phyloP scores from a whole-genome alignment of 2,329 filamentous ascomycete genomes.

The Sporothrix protearum region DNA sequence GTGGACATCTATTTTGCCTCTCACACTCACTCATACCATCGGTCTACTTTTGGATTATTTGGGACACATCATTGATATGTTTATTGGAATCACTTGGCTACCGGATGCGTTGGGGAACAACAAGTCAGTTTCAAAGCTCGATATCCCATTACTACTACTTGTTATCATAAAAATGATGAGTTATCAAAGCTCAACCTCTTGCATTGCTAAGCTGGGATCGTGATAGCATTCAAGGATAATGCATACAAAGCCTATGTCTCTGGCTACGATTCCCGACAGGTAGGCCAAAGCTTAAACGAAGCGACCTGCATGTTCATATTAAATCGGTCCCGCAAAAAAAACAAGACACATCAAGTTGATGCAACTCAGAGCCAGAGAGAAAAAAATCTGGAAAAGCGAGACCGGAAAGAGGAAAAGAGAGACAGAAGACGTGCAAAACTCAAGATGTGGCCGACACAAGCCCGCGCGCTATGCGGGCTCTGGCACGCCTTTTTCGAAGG shows the following conservation, averaged over 20 bases:
- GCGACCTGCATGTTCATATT: background rate
- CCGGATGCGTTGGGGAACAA: background rate
- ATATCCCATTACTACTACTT: background rate
- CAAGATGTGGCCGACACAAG: conserved; percentile 1
- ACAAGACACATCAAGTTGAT: background rate
- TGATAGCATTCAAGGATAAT: background rate
- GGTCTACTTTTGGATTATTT: background rate
- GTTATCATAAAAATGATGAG: background rate
- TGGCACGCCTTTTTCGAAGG: background rate
- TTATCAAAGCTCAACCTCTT: background rate
- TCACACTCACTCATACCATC: background rate
- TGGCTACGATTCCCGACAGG: too few species aligned
- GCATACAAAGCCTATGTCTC: background rate
- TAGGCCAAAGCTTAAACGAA: background rate
- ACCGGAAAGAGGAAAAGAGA: background rate
- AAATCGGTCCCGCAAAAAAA: background rate
- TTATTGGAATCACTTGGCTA: background rate
- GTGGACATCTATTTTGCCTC: background rate
- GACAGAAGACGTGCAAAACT: background rate
- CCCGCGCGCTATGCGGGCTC: background rate
- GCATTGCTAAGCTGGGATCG: background rate
- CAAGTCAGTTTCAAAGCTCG: background rate
- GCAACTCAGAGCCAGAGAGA: background rate
- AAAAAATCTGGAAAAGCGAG: background rate
- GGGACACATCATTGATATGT: background rate